Base-by-base conservation (phyloP, 148 eudicot genomes). In the Amaranthus hypochondriacus region DNA sequence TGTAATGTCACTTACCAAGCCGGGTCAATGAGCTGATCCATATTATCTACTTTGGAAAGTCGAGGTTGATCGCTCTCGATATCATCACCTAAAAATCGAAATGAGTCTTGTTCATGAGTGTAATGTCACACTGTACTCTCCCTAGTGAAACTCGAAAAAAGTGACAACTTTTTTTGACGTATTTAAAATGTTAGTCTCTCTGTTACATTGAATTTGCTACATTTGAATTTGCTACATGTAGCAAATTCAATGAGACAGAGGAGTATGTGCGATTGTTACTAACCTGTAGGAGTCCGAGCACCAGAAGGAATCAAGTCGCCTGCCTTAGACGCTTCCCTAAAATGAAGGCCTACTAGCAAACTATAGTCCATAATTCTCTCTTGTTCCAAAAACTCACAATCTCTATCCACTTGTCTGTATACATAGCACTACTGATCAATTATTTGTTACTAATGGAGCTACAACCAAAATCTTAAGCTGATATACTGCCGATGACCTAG, bases 321-420 rank as follows among this genome's bases (percentile, higher is more conserved):
- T 15, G 81, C 87, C 64, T 68, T 74, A 11, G 88, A 72, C 13
- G 89, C 78, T 64, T 93, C 96, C 69, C 86, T 87, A 73, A 90
- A 93, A 70, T 91, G 96, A 81, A 93, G 75, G 60, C 98, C 98
- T 18, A 93, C 92, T 42, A 91, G 75, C 78, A 93, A 84, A 70
- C 98, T 93, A 60, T 93, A 93, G 54, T 93, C 98, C 98, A 93
- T 93, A 9, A 93, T 88, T 76, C 94, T 85, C 72, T 90, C 98
- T 56, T 91, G 94, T 69, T 93, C 98, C 47, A 93, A 86, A 81
- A 93, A 88, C 81, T 93, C 98, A 69, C 94, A 87, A 49, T 93
- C 98, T 77, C 86, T 83, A 59, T 93, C 98, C 4, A 93, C 83
- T 86, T 93, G 98, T 79, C 98, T 92, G 86, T 50, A 65, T 14